Base-by-base conservation (phyloP, 2,329 filamentous ascomycete species). In the Pyrenophora teres region DNA sequence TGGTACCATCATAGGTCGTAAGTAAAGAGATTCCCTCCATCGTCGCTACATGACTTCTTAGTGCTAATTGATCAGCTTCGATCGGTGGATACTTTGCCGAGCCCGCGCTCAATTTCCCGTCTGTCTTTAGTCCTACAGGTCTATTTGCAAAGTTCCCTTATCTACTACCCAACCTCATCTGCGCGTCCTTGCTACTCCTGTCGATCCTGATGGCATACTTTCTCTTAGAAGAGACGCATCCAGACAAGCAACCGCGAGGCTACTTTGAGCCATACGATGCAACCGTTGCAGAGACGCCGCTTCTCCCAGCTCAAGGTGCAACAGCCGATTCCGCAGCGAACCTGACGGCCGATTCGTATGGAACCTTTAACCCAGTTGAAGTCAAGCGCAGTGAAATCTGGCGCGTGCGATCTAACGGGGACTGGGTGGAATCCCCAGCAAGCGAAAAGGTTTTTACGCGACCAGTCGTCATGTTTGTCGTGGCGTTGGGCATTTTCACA, bases 401-500 rank as follows among this genome's bases (percentile, higher is more conserved):
- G 83, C 72, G 74, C 21, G 68, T 83, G 21, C 74, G 74, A 25
- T 70, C 76, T 1, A 78, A 83, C 59, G 81, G 80, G 19, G 65
- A 75, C 40, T 71, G 68, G 51, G 62, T 68, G 19, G 77, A 71
- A 40, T 48, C 57, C n/a, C 54, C 63, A 18, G 30, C 55, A 3
- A 69, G 70, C 12, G 68, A 76, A 23, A 79, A 78, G 52, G 79
- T 81, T 44, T 84, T 87, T 61, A 87, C 81, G 2, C 80, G 77
- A 73, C 83, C 83, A 35, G 86, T 96, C 54, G 78, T 89, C 60
- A 86, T 89, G 73, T 83, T 96, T 46, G 85, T 94, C 33, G 67
- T 91, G n/a, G 88, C 92, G 1, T 77, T 97, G 40, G 90, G 88
- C 38, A 90, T 97, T 57, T 96, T 96, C 76, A 94, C 91, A 4